Conservation (phyloP, 2,329 filamentous ascomycete species). For the Acephala macrosclerotiorum region DNA sequence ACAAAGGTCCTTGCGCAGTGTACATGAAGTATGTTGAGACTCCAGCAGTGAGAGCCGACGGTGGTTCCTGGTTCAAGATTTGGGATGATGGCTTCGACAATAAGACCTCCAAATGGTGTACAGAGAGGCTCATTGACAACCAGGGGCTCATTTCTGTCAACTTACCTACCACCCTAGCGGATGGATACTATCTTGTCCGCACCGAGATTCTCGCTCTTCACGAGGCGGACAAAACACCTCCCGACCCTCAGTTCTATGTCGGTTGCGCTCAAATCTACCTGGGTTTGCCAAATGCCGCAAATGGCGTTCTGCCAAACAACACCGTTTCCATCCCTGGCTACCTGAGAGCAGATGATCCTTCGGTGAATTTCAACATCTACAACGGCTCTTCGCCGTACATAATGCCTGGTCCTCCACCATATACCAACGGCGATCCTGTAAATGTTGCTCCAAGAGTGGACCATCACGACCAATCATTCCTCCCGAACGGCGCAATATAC, state of each 20-base stretch:
- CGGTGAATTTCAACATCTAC: slow-evolving; percentile 72
- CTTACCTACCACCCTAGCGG: slow-evolving; percentile 66
- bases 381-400: slow-evolving; percentile 60
- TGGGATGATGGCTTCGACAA: slow-evolving; percentile 72
- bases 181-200: slow-evolving; percentile 75
- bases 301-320: slow-evolving; percentile 53
- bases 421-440: slow-evolving; percentile 10
- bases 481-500: slow-evolving; percentile 64
- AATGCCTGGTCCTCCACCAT: slow-evolving; percentile 61
- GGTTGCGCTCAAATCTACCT: slow-evolving; percentile 77
- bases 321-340: slow-evolving; percentile 73
- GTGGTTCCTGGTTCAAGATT: slow-evolving; percentile 81
- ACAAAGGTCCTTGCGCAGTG: slow-evolving; percentile 74
- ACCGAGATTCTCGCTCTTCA: slow-evolving; percentile 76
- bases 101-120: slow-evolving; percentile 68
- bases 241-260: slow-evolving; percentile 75
- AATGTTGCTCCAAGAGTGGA: slow-evolving; percentile 14
- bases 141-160: slow-evolving; percentile 68
- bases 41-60: slow-evolving; percentile 61
- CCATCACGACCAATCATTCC: slow-evolving; percentile 54
- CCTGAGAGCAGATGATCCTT: slow-evolving; percentile 59
- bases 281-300: slow-evolving; percentile 45
- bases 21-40: slow-evolving; percentile 73
- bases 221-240: slow-evolving; percentile 57
- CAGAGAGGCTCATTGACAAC: slow-evolving; percentile 70